These are phyloP conservation scores for Ustilago loliicola DNA, from an alignment of 1,284 basidiomycete genomes.

Conservation along the genomic window DNA sequence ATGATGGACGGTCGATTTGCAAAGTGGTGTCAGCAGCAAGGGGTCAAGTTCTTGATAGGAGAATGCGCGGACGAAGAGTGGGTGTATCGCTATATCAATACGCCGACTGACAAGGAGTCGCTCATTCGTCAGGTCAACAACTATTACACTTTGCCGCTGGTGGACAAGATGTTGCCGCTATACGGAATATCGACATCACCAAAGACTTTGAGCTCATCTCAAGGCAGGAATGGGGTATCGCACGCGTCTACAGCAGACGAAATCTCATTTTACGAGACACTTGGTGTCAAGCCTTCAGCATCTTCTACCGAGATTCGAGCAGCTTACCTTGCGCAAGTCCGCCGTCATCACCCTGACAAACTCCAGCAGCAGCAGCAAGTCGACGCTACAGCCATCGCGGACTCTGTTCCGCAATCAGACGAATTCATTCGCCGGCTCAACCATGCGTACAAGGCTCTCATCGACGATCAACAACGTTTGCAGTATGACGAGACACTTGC, in stretches of 20 bases:
- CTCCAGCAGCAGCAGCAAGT: constrained; percentile 40
- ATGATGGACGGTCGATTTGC: constrained; percentile 49
- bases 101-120: constrained; percentile 22
- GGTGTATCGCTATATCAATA: constrained; percentile 52
- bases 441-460: constrained; percentile 42
- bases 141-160: constrained; percentile 45
- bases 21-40: constrained; percentile 38
- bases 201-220: neutral
- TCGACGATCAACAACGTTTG: constrained; percentile 23
- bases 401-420: constrained; percentile 20
- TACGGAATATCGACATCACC: constrained; percentile 19
- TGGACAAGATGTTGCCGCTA: constrained; percentile 36
- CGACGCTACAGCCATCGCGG: constrained; percentile 14
- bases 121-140: constrained; percentile 46
- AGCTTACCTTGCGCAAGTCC: constrained; percentile 45
- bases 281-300: constrained; percentile 33
- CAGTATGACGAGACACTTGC: constrained; percentile 34
- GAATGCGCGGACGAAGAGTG: constrained; percentile 49
- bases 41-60: constrained; percentile 36
- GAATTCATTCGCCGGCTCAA: constrained; percentile 40
- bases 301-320: constrained; percentile 35
- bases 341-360: constrained; percentile 49
- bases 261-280: constrained; percentile 19
- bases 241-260: neutral
- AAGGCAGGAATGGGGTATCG: neutral